phyloP scores from a whole-genome alignment of 2,329 filamentous ascomycete genomes.

The Polychaeton citri region DNA sequence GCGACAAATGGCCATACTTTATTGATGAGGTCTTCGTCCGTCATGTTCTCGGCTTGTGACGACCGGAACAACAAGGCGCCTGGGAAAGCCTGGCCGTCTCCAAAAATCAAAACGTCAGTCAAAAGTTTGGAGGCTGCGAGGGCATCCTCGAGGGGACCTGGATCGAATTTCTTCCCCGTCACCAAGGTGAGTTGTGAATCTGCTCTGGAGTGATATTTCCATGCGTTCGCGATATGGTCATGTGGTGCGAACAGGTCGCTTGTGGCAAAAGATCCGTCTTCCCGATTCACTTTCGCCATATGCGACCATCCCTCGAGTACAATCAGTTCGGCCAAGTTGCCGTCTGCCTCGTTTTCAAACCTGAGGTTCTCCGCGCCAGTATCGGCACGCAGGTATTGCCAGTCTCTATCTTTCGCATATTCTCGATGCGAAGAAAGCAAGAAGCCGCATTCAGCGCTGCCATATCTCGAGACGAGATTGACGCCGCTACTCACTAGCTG shows the following conservation, averaged over 20 bases:
- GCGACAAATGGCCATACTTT: slow-evolving; percentile 32
- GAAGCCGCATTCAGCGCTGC: slow-evolving; percentile 55
- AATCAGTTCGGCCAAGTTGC: slow-evolving; percentile 38
- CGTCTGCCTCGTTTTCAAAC: slow-evolving; percentile 33
- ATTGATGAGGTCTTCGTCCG: slow-evolving; percentile 27
- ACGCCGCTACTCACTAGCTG: slow-evolving; percentile 37
- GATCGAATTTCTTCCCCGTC: slow-evolving; percentile 59
- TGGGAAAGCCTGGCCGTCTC: slow-evolving; percentile 41
- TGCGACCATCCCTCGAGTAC: slow-evolving; percentile 46
- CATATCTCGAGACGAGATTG: slow-evolving; percentile 48
- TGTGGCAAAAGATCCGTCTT: slow-evolving; percentile 49
- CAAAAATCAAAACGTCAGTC: slow-evolving; percentile 47
- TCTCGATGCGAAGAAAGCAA: slow-evolving; percentile 48
- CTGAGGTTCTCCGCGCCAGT: slow-evolving; percentile 20
- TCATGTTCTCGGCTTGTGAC: slow-evolving; percentile 10
- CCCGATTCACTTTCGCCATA: slow-evolving; percentile 43
- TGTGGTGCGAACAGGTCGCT: slow-evolving; percentile 50
- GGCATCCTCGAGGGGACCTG: slow-evolving; percentile 44
- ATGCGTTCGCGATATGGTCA: slow-evolving; percentile 37
- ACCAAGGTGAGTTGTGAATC: slow-evolving; percentile 50
- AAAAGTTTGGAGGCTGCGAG: slow-evolving; percentile 35
- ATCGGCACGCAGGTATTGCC: slow-evolving; percentile 44
- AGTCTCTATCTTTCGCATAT: slow-evolving; percentile 41
- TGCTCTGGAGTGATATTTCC: slow-evolving; percentile 48
- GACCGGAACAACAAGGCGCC: slow-evolving; percentile 43